Evolutionary conservation across 768 basidiomycete species (phyloP), one percentile per base, ranked within the genome.

Genomic region (Dioszegia hungarica): DNA sequence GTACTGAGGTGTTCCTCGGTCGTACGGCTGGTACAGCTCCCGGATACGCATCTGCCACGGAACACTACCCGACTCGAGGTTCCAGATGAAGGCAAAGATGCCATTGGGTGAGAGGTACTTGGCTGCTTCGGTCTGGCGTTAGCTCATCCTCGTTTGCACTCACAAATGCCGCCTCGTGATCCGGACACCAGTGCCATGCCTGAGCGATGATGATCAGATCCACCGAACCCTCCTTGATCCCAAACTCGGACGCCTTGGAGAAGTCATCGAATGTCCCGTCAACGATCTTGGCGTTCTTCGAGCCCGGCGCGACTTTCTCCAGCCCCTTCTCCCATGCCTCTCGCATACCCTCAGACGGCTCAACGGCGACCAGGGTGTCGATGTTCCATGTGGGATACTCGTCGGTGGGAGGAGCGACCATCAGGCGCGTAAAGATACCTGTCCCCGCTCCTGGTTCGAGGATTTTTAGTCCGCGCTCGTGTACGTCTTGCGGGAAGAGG

Each of bases 141-240:
- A 41, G 20, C 28, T 17, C 14, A 15, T 20, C 12, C 11, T 37
- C 5, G 11, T 37, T 3, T 2, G 10, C 20, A 73, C 75, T 62
- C 63, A 77, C 77, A 19, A 83, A 80, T 0, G 92, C 90, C 50
- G 78, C 79, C 43, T 84, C 81, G 69, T 85, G 86, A 72, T 92
- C 83, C 10, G 86, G 86, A 64, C 70, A 68, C 93, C 93, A 97
- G 78, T 97, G 93, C 75, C 86, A 95, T 15, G 93, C 93, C 85
- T 93, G 72, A 45, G 58, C 66, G 51, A 52, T 62, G 40, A 63
- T 40, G 20, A 66, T 53, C 5, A 38, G 56, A 57, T 76, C 71
- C 40, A 68, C 71, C 24, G 43, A 59, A 0, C 66, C 61, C 27
- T 36, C 15, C 33, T 59, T 46, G 9, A 63, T 53, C 10, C 56